A percentile compares a stretch with the other conserved stretches of the same genome.
Conservation (phyloP, 352 stramenopile species). For the Peronospora destructor region DNA sequence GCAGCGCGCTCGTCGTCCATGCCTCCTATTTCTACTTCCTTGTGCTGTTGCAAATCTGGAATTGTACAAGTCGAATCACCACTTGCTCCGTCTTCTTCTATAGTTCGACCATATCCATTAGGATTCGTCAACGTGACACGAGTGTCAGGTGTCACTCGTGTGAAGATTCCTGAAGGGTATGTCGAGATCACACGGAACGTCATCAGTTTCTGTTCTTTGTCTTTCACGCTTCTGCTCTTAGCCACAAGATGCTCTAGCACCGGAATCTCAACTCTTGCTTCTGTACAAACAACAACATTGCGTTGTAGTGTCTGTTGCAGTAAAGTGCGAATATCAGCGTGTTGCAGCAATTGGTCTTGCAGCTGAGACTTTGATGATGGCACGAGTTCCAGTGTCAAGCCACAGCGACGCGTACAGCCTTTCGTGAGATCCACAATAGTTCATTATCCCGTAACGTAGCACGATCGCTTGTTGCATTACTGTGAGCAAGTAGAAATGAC, state of each 20-base stretch:
- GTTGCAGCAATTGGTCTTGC: slow-evolving; percentile 14
- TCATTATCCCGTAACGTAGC: not conserved
- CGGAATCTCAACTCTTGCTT: slow-evolving; percentile 37
- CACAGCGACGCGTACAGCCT: slow-evolving; percentile 33
- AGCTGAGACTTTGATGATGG: slow-evolving; percentile 10
- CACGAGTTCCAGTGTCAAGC: slow-evolving; percentile 47
- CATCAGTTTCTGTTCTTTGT: slow-evolving; percentile 8
- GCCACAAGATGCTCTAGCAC: slow-evolving; percentile 21
- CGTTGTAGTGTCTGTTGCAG: slow-evolving; percentile 53
- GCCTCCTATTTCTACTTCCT: slow-evolving; percentile 43
- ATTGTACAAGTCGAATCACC: not conserved
- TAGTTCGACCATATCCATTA: not conserved
- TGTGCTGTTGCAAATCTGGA: not conserved
- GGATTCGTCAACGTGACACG: slow-evolving; percentile 48
- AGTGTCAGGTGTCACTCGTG: slow-evolving; percentile 34
- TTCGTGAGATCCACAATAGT: slow-evolving; percentile 45
- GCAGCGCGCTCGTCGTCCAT: slow-evolving; percentile 55
- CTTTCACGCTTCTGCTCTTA: slow-evolving; percentile 10
- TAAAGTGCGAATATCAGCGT: slow-evolving; percentile 37
- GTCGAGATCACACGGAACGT: slow-evolving; percentile 44
- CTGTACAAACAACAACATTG: slow-evolving; percentile 35
- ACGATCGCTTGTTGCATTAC: not conserved
- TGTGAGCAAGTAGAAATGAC: slow-evolving; percentile 17
- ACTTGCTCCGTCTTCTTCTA: not conserved
- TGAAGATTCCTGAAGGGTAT: slow-evolving; percentile 34